phyloP scores from a whole-genome alignment of 2,329 filamentous ascomycete species.

The Pezicula carpinea region DNA sequence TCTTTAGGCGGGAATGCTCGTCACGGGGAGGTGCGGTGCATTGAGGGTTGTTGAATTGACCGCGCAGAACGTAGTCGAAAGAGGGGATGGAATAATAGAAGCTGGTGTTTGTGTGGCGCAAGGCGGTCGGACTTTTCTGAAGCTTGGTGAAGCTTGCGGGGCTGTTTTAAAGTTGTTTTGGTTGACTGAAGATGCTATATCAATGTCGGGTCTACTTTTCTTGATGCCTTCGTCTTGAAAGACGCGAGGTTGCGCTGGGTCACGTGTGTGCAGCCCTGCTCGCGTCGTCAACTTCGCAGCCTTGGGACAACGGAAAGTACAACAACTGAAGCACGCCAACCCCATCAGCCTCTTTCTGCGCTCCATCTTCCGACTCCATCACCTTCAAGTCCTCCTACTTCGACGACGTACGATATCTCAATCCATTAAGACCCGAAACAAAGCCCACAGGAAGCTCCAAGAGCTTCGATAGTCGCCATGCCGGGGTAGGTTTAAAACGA shows the following conservation, averaged over 20 bases:
- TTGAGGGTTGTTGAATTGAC: conserved; percentile 13
- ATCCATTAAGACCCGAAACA: not conserved
- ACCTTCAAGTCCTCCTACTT: not conserved
- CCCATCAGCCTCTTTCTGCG: not conserved
- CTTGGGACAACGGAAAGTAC: not conserved
- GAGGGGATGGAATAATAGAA: not conserved
- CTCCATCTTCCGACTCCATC: not conserved
- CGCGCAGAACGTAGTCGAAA: not conserved
- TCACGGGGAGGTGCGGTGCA: conserved; percentile 26
- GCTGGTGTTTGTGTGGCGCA: not conserved
- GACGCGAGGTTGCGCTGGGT: not conserved
- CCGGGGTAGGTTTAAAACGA: too few species aligned
- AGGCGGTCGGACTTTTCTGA: not conserved
- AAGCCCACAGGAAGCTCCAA: not conserved
- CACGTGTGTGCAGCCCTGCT: not conserved
- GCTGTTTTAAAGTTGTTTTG: not conserved
- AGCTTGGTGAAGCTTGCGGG: not conserved
- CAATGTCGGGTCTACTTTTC: too few species aligned
- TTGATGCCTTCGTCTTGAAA: not conserved
- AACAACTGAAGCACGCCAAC: not conserved
- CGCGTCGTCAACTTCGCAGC: not conserved
- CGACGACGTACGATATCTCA: too few species aligned
- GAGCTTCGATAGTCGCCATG: conserved; percentile 1
- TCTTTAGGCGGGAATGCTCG: conserved; percentile 25
- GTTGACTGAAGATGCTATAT: not conserved